Conservation (phyloP, 345 rosid species). For the Gossypium raimondii region DNA sequence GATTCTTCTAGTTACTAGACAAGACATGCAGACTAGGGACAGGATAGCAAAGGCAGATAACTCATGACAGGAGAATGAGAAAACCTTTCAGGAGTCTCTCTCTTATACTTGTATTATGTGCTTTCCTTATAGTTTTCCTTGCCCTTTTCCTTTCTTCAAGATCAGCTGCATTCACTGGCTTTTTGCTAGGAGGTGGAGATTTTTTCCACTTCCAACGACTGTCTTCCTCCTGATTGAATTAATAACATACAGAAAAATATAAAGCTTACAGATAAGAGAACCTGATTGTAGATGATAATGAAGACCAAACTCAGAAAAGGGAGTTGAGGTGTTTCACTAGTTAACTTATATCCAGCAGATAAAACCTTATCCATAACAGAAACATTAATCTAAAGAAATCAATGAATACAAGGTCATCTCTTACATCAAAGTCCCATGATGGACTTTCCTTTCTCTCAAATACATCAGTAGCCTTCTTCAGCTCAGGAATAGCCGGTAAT, state of each 20-base stretch:
- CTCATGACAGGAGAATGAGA: background rate
- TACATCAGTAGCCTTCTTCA: constrained; percentile 39
- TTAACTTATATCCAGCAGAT: background rate
- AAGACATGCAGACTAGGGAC: background rate
- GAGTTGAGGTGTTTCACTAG: background rate
- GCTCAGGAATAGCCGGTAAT: constrained; percentile 42
- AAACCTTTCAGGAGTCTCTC: constrained; percentile 47
- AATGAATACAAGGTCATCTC: background rate
- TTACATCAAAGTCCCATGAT: constrained; percentile 53
- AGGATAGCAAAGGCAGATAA: background rate
- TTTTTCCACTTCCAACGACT: constrained; percentile 52
- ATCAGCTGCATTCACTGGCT: constrained; percentile 19
- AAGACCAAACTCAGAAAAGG: background rate
- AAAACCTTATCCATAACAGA: background rate
- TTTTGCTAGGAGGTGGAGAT: constrained; percentile 46
- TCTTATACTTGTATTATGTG: constrained; percentile 29
- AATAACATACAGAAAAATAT: background rate
- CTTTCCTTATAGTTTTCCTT: constrained; percentile 15
- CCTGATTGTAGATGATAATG: background rate
- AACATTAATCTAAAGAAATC: background rate
- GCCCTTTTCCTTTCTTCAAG: constrained; percentile 28
- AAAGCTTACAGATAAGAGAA: background rate
- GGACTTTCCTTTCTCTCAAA: constrained; percentile 45
- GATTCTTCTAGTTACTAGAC: background rate
- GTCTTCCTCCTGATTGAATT: constrained; percentile 37